phyloP scores from a whole-genome alignment of 208 protist genomes.

The Balamuthia mandrillaris region DNA sequence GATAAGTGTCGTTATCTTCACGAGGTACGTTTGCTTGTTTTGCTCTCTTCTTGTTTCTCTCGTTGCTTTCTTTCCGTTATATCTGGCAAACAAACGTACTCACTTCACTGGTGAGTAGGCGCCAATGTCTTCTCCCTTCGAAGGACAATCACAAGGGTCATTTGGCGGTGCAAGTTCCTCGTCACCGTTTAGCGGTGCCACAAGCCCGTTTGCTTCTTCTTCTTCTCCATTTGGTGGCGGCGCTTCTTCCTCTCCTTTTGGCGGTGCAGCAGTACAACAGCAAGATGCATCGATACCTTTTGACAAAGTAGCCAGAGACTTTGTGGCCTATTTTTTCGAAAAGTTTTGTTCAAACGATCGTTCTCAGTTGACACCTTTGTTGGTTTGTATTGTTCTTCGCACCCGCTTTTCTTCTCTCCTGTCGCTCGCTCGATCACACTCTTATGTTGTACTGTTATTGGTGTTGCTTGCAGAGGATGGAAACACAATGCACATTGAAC shows the following conservation, averaged over 20 bases:
- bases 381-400: too few species aligned
- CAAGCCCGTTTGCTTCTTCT: too few species aligned
- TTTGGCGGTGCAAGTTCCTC: background rate
- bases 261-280: background rate
- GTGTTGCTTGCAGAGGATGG: too few species aligned
- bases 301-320: background rate
- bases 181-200: too few species aligned
- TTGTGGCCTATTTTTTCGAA: conserved; percentile 5
- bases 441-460: too few species aligned
- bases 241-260: background rate
- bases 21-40: background rate
- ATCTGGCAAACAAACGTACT: background rate
- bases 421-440: too few species aligned
- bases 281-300: background rate
- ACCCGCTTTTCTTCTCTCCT: too few species aligned
- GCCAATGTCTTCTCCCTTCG: conserved; percentile 2
- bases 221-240: too few species aligned
- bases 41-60: background rate
- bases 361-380: background rate
- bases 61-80: background rate
- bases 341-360: background rate
- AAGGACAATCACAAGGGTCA: background rate
- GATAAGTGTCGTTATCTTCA: background rate
- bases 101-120: background rate
- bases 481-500: too few species aligned